These are phyloP conservation scores for Chimonanthus praecox DNA, from an alignment of 164 flowering plant genomes.

Conservation along the genomic window DNA sequence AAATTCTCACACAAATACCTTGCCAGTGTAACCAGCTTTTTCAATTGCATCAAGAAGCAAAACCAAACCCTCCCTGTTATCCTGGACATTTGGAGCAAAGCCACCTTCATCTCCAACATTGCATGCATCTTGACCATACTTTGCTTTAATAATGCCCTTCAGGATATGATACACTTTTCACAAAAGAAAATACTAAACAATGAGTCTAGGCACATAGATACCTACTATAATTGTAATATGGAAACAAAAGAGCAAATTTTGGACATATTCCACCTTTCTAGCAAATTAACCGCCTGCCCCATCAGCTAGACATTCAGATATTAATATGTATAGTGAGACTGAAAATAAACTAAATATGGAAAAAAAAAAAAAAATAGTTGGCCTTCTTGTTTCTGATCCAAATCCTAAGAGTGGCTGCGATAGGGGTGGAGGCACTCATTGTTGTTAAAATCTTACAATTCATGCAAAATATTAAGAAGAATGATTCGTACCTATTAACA, in stretches of 20 bases:
- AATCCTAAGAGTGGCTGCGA: too few relatives aligned
- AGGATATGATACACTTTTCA: constrained; percentile 72
- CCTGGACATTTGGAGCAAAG: constrained; percentile 97
- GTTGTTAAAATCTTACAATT: too few relatives aligned
- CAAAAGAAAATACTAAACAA: constrained; percentile 1
- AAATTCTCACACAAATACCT: constrained; percentile 35
- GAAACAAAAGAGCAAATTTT: background rate
- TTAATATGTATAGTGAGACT: background rate
- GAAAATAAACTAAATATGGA: background rate
- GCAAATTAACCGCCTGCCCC: background rate
- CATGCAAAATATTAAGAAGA: too few relatives aligned
- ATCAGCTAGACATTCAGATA: background rate
- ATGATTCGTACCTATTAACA: too few relatives aligned
- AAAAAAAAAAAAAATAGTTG: background rate
- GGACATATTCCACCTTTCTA: background rate
- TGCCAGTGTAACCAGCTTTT: constrained; percentile 94
- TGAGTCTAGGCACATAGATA: background rate
- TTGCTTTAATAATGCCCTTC: constrained; percentile 84
- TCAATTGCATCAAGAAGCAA: constrained; percentile 91
- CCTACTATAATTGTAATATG: background rate
- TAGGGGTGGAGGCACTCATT: too few relatives aligned
- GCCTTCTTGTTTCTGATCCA: too few relatives aligned
- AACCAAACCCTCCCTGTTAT: constrained; percentile 88
- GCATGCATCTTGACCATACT: constrained; percentile 98
- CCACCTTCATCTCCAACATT: constrained; percentile 99